A percentile compares a stretch with the other conserved stretches of the same genome.
phyloP scores from a whole-genome alignment of 495 filamentous ascomycete genomes.

The Aspergillus homomorphus region DNA sequence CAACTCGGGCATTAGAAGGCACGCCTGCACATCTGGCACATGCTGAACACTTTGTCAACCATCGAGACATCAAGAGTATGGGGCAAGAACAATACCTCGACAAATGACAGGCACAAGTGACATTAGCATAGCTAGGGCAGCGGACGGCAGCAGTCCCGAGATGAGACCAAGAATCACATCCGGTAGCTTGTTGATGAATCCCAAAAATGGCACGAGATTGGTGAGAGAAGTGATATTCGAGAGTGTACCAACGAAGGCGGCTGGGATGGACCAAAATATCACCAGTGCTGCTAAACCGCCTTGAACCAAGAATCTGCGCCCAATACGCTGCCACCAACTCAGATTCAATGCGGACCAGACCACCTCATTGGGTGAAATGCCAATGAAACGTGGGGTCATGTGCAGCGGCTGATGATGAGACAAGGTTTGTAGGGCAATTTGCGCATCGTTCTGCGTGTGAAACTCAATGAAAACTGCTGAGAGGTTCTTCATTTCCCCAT shows the following conservation, averaged over 20 bases:
- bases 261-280: conserved; percentile 89
- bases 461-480: conserved; percentile 86
- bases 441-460: conserved; percentile 70
- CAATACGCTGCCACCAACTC: conserved; percentile 76
- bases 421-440: conserved; percentile 74
- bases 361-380: conserved; percentile 72
- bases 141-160: conserved; percentile 72
- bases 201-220: conserved; percentile 57
- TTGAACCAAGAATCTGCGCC: conserved; percentile 63
- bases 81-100: conserved; percentile 51
- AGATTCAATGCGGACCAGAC: conserved; percentile 80
- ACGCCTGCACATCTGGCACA: conserved; percentile 72
- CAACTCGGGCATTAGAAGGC: conserved; percentile 70
- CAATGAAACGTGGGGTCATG: conserved; percentile 80
- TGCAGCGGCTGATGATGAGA: conserved; percentile 81
- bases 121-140: conserved; percentile 78
- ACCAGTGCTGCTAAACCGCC: conserved; percentile 72
- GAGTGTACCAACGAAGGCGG: conserved; percentile 74
- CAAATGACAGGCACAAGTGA: conserved; percentile 81
- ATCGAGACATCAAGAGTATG: background rate
- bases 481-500: conserved; percentile 47
- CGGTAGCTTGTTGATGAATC: conserved; percentile 70
- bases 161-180: conserved; percentile 68
- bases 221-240: conserved; percentile 74
- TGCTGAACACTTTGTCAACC: conserved; percentile 39